Evolutionary conservation across 1,139 yeast genomes (phyloP).

Genomic region (Kluyveromyces sp.): DNA sequence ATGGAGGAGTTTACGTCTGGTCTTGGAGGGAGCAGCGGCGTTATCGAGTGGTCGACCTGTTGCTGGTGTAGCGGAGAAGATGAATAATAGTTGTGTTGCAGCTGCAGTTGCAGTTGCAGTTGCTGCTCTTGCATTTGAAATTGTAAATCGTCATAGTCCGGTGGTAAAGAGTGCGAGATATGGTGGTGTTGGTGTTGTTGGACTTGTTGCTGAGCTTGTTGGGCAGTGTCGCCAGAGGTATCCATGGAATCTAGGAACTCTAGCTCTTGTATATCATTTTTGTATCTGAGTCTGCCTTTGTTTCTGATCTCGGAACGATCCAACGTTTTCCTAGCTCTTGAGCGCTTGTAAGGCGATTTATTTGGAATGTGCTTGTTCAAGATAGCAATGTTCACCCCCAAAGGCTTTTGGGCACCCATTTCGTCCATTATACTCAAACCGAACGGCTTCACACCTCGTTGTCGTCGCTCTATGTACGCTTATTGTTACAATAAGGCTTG

Average conservation of each 20-base stretch:
- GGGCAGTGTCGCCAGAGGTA: constrained; percentile 1
- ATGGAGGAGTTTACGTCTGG: constrained; percentile 3
- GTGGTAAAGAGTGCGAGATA: constrained; percentile 1
- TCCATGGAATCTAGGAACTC: constrained; percentile 3
- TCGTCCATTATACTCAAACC: not conserved
- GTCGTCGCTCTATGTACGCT: no score
- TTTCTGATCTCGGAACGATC: not conserved
- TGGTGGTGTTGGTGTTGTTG: no score
- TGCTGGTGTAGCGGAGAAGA: not conserved
- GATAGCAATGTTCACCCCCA: constrained; percentile 1
- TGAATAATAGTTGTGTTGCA: not conserved
- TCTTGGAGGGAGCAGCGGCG: constrained; percentile 2
- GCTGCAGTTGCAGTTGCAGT: not conserved
- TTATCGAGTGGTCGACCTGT: not conserved
- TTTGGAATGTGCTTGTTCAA: constrained; percentile 1
- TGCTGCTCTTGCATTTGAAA: not conserved
- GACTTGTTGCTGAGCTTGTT: not conserved
- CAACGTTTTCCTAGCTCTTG: constrained; percentile 2
- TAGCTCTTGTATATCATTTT: not conserved
- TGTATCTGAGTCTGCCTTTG: constrained; percentile 1
- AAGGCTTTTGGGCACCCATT: constrained; percentile 5
- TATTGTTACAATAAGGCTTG: no score
- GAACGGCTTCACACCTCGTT: no score
- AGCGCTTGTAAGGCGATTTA: constrained; percentile 3
- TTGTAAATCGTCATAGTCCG: constrained; percentile 1